Conservation (phyloP, 495 filamentous ascomycete species). For the Penicillium paxilli region DNA sequence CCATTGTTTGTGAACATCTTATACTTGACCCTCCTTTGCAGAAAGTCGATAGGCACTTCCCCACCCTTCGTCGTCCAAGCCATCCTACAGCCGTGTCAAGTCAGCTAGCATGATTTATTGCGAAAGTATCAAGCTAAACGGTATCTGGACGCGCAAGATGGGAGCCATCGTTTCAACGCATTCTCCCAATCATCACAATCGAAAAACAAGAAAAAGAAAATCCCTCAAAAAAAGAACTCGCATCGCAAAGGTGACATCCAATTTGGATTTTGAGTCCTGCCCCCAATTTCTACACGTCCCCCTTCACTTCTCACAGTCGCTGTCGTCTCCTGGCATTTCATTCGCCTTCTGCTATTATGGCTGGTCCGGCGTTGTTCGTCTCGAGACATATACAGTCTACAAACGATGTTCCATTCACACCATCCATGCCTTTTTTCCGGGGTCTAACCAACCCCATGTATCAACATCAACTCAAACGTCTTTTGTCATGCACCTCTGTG, state of each 20-base stretch:
- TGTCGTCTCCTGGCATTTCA: neutral
- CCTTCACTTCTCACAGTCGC: neutral
- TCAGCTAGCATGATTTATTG: too few relatives aligned
- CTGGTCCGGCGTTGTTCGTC: conserved; percentile 12
- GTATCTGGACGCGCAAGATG: neutral
- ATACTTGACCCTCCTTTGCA: neutral
- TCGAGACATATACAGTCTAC: conserved; percentile 13
- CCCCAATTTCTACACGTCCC: neutral
- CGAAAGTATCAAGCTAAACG: neutral
- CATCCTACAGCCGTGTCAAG: neutral
- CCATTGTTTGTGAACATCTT: neutral
- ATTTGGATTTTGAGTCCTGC: neutral
- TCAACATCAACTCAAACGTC: neutral
- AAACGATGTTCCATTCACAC: conserved; percentile 22
- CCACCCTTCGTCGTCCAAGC: neutral
- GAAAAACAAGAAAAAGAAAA: neutral
- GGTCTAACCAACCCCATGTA: neutral
- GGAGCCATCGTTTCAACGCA: neutral
- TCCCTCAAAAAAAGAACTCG: neutral
- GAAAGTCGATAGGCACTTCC: neutral
- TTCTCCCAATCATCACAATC: neutral
- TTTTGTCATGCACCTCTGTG: conserved; percentile 6
- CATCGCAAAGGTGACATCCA: conserved; percentile 5
- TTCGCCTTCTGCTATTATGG: conserved; percentile 8
- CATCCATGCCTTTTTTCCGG: neutral